A percentile compares a stretch with the other conserved stretches of the same genome.
Conservation (phyloP, 2,329 filamentous ascomycete species). For the Ambrosiella cleistominuta region DNA sequence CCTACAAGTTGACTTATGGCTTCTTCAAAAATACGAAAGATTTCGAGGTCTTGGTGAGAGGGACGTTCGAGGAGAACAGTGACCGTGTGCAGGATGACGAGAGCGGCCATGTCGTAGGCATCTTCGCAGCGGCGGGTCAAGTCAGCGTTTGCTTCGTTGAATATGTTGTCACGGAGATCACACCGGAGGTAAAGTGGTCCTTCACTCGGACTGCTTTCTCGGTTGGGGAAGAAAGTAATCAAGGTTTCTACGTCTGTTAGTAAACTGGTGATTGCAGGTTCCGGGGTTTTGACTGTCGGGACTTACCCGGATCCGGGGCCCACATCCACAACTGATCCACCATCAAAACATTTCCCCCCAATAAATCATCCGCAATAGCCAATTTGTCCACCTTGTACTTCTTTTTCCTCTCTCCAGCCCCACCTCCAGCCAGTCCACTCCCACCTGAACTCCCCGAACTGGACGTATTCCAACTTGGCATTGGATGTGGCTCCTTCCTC, state of each 20-base stretch:
- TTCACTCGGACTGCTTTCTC: conserved; percentile 36
- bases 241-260: conserved; percentile 25
- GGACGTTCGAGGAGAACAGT: conserved; percentile 43
- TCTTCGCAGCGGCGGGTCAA: conserved; percentile 44
- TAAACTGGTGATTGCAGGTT: background rate
- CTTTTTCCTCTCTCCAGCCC: background rate
- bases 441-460: background rate
- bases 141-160: conserved; percentile 49
- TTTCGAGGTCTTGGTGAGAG: conserved; percentile 42
- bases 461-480: background rate
- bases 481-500: conserved; percentile 1
- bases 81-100: conserved; percentile 43
- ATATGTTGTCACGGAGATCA: conserved; percentile 44
- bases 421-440: background rate
- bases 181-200: conserved; percentile 40
- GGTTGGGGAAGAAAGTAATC: conserved; percentile 36
- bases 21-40: conserved; percentile 49
- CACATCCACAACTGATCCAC: conserved; percentile 49
- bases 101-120: conserved; percentile 41
- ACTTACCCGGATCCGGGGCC: conserved; percentile 35
- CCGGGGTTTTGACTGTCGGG: background rate
- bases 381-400: conserved; percentile 13
- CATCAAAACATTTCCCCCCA: conserved; percentile 45
- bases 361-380: conserved; percentile 21
- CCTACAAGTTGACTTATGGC: conserved; percentile 43